Evolutionary conservation across 768 basidiomycete genomes (phyloP).

Genomic region (Leccinum subtestaceum): DNA sequence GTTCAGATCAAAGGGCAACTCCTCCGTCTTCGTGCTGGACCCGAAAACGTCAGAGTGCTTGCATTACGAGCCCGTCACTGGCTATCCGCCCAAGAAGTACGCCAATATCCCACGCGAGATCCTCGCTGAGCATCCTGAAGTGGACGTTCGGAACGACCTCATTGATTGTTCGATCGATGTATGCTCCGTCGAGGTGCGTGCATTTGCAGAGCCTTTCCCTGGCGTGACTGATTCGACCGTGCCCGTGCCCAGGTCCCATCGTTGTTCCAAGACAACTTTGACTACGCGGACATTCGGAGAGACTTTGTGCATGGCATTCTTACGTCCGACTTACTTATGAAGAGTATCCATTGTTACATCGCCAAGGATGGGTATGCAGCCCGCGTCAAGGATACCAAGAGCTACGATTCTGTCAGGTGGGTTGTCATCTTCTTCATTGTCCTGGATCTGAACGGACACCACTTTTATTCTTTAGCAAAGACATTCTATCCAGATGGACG

Average conservation of each 20-base stretch:
- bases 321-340: conserved; percentile 91
- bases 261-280: conserved; percentile 97
- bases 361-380: conserved; percentile 89
- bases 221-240: neutral
- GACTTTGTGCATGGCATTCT: conserved; percentile 95
- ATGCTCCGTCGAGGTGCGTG: conserved; percentile 85
- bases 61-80: conserved; percentile 77
- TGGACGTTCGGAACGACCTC: conserved; percentile 85
- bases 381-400: conserved; percentile 88
- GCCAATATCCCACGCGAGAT: conserved; percentile 78
- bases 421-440: neutral
- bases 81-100: conserved; percentile 60
- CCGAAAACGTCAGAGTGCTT: conserved; percentile 74
- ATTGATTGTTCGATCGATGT: conserved; percentile 90
- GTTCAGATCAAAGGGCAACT: conserved; percentile 65
- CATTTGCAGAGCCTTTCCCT: neutral
- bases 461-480: conserved; percentile 57
- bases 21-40: conserved; percentile 77
- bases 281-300: conserved; percentile 86
- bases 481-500: conserved; percentile 90
- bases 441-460: neutral
- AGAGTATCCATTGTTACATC: conserved; percentile 89
- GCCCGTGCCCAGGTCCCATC: conserved; percentile 73
- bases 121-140: conserved; percentile 65
- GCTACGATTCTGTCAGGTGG: conserved; percentile 87